Conservation (phyloP, 164 flowering plant species). For the Sedum album region DNA sequence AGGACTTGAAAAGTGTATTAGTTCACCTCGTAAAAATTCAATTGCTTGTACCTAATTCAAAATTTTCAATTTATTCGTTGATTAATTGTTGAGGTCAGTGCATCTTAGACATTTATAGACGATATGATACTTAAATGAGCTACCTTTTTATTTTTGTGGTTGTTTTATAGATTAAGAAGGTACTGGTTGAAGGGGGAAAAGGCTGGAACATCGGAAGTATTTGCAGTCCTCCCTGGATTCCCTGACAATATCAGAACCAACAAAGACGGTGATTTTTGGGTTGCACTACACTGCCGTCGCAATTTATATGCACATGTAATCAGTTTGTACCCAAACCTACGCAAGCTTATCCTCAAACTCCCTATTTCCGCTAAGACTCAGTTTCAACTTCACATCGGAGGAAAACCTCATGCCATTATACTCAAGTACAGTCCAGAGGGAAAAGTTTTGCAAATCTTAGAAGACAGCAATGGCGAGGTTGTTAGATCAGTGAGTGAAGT, state of each 20-base stretch:
- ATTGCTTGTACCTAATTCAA: neutral
- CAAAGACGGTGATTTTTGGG: constrained; percentile 85
- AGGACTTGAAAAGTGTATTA: neutral
- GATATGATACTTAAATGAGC: neutral
- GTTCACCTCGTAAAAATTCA: neutral
- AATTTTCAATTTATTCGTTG: too few species aligned
- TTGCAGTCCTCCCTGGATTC: constrained; percentile 69
- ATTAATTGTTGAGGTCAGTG: too few species aligned
- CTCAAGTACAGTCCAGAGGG: constrained; percentile 73
- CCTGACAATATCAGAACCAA: constrained; percentile 89
- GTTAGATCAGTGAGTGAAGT: constrained; percentile 83
- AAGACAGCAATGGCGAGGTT: constrained; percentile 81
- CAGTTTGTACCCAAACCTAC: constrained; percentile 35
- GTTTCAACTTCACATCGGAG: constrained; percentile 41
- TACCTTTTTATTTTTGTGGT: neutral
- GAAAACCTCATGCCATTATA: constrained; percentile 33
- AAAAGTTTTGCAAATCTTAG: constrained; percentile 55
- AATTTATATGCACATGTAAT: constrained; percentile 23
- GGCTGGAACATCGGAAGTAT: constrained; percentile 61
- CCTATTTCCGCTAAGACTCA: constrained; percentile 44
- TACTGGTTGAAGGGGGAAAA: constrained; percentile 88
- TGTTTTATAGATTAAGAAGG: constrained; percentile 47
- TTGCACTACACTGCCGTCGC: constrained; percentile 63
- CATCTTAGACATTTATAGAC: neutral
- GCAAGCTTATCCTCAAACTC: constrained; percentile 51